phyloP scores from a whole-genome alignment of 805 yeast genomes.

The Metschnikowia kunwiensis region DNA sequence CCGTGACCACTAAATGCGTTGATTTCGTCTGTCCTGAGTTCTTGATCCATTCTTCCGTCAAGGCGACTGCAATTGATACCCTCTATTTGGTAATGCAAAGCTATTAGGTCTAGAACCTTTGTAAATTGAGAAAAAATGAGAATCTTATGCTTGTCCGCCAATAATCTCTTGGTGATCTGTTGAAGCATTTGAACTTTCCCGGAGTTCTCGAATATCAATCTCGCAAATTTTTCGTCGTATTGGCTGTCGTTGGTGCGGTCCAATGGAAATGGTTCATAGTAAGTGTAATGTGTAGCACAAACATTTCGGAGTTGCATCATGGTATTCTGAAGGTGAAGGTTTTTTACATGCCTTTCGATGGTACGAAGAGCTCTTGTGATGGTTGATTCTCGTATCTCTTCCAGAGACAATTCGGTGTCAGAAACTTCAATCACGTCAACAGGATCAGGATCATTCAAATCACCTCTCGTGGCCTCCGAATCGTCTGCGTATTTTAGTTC shows the following conservation, averaged over 20 bases:
- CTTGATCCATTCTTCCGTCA: constrained; percentile 73
- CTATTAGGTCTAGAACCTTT: constrained; percentile 72
- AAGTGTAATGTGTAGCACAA: constrained; percentile 82
- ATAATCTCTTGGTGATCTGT: constrained; percentile 53
- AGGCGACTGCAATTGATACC: constrained; percentile 52
- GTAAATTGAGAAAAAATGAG: constrained; percentile 88
- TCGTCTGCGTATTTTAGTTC: too few species aligned
- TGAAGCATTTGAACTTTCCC: constrained; percentile 72
- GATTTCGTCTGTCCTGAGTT: constrained; percentile 63
- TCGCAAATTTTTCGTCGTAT: constrained; percentile 31
- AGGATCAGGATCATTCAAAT: too few species aligned
- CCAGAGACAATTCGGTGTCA: too few species aligned
- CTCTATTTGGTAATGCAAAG: constrained; percentile 64
- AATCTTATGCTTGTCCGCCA: constrained; percentile 58
- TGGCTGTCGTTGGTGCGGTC: constrained; percentile 38
- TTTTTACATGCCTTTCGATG: constrained; percentile 5
- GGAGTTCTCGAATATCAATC: constrained; percentile 47
- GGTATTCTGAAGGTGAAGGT: constrained; percentile 48
- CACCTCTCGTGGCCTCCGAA: too few species aligned
- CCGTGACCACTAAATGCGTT: constrained; percentile 40
- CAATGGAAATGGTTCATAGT: constrained; percentile 69
- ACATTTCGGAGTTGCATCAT: constrained; percentile 83
- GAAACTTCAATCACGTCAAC: too few species aligned
- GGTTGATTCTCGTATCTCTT: neutral
- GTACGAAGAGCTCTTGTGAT: neutral